Evolutionary conservation across 306 rosid genomes (phyloP).

Genomic region (Dryas drummondii): DNA sequence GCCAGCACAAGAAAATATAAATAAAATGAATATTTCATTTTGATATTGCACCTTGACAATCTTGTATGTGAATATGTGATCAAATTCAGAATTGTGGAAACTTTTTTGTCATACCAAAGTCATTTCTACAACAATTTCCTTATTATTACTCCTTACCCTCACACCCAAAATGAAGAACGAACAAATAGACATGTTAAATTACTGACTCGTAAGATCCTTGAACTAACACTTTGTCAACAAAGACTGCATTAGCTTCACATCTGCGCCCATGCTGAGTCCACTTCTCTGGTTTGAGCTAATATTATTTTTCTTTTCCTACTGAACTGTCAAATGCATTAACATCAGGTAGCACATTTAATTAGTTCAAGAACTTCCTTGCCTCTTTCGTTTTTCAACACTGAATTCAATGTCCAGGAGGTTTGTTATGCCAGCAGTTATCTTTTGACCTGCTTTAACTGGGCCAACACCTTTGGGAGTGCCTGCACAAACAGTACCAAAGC

Average conservation of each 20-base stretch:
- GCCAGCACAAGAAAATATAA: no score
- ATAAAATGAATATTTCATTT: no score
- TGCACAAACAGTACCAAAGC: constrained; percentile 39
- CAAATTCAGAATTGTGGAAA: neutral
- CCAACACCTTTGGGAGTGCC: constrained; percentile 98
- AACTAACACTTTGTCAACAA: neutral
- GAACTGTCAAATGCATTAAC: constrained; percentile 1
- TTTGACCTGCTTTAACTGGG: constrained; percentile 88
- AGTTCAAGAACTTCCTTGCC: constrained; percentile 19
- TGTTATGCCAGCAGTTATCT: constrained; percentile 82
- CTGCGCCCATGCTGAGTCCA: neutral
- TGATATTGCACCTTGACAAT: neutral
- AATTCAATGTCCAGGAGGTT: constrained; percentile 66
- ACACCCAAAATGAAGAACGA: neutral
- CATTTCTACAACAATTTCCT: neutral
- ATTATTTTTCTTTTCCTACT: constrained; percentile 1
- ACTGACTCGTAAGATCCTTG: neutral
- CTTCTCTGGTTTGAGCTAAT: neutral
- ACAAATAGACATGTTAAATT: neutral
- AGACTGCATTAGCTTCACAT: neutral
- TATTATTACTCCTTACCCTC: neutral
- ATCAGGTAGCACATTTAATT: neutral
- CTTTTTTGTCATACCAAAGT: neutral
- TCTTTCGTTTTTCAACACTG: constrained; percentile 58
- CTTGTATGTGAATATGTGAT: no score